Evolutionary conservation across 2,329 filamentous ascomycete species (phyloP).

Genomic region (Monilinia fructicola): DNA sequence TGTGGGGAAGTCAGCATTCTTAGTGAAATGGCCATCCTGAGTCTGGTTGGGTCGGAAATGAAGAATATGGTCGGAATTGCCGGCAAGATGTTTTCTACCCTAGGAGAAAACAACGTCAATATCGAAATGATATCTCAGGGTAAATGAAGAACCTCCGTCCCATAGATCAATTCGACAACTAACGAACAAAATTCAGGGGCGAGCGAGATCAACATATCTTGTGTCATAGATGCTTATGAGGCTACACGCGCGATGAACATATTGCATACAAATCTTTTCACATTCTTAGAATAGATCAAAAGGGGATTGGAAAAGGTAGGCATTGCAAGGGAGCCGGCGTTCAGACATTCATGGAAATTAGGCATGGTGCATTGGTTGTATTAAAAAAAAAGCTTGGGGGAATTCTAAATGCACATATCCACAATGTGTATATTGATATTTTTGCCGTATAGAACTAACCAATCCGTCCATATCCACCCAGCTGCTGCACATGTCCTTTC

Average conservation of each 20-base stretch:
- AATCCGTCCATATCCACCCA: neutral
- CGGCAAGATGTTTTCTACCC: constrained; percentile 89
- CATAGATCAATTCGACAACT: constrained; percentile 12
- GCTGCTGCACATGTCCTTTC: neutral
- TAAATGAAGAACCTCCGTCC: constrained; percentile 43
- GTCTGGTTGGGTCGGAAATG: constrained; percentile 91
- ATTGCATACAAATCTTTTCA: constrained; percentile 94
- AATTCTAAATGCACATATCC: constrained; percentile 16
- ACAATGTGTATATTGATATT: constrained; percentile 12
- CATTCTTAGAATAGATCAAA: constrained; percentile 68
- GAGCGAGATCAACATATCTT: constrained; percentile 98
- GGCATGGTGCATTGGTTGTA: constrained; percentile 16
- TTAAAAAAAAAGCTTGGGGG: constrained; percentile 16
- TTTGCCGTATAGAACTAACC: constrained; percentile 8
- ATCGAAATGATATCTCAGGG: constrained; percentile 99
- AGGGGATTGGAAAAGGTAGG: constrained; percentile 22
- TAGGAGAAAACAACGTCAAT: constrained; percentile 92
- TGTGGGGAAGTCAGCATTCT: constrained; percentile 91
- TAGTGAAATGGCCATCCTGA: constrained; percentile 91
- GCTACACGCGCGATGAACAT: constrained; percentile 94
- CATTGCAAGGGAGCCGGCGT: constrained; percentile 17
- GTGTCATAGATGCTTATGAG: constrained; percentile 89
- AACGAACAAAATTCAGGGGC: constrained; percentile 59
- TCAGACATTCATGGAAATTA: constrained; percentile 5
- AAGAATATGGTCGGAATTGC: constrained; percentile 96